These are phyloP conservation scores for Lentinus polychrous DNA, from an alignment of 1,284 basidiomycete genomes.

Conservation along the genomic window DNA sequence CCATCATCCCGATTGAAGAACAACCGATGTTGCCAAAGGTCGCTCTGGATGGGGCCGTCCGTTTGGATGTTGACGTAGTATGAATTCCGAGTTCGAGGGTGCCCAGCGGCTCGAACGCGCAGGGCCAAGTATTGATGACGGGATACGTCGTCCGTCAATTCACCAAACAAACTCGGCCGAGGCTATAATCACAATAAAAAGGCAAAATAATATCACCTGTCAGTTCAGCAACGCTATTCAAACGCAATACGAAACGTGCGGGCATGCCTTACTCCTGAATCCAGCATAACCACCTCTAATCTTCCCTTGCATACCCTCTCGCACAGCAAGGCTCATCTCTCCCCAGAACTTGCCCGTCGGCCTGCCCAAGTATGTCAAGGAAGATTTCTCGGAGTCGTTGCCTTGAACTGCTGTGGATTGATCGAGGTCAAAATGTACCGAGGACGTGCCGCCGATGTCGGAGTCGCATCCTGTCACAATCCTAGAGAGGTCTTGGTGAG, in stretches of 20 bases:
- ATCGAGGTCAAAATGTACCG: slow-evolving; percentile 61
- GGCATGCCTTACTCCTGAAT: slow-evolving; percentile 70
- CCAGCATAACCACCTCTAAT: slow-evolving; percentile 78
- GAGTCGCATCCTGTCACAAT: slow-evolving; percentile 75
- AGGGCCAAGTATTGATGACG: slow-evolving; percentile 74
- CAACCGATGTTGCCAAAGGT: slow-evolving; percentile 86
- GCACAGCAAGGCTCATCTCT: slow-evolving; percentile 61
- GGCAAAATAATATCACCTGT: background rate
- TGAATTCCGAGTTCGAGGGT: slow-evolving; percentile 63
- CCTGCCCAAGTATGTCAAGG: slow-evolving; percentile 11
- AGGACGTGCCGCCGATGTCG: slow-evolving; percentile 84
- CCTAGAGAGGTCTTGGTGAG: slow-evolving; percentile 46
- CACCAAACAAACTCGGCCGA: slow-evolving; percentile 74
- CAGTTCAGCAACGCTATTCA: background rate
- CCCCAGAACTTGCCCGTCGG: slow-evolving; percentile 69
- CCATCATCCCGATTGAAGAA: slow-evolving; percentile 68
- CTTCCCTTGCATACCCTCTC: slow-evolving; percentile 50
- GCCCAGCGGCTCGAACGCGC: slow-evolving; percentile 66
- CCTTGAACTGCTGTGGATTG: slow-evolving; percentile 30
- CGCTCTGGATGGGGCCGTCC: slow-evolving; percentile 67
- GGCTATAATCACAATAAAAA: slow-evolving; percentile 29
- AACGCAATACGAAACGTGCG: background rate
- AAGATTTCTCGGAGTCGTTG: slow-evolving; percentile 25
- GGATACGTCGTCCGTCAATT: slow-evolving; percentile 75
- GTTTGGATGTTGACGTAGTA: slow-evolving; percentile 91